Evolutionary conservation across 148 eudicot genomes (phyloP), one percentile per base, ranked within the genome.

Genomic region (Gaultheria prostrata): DNA sequence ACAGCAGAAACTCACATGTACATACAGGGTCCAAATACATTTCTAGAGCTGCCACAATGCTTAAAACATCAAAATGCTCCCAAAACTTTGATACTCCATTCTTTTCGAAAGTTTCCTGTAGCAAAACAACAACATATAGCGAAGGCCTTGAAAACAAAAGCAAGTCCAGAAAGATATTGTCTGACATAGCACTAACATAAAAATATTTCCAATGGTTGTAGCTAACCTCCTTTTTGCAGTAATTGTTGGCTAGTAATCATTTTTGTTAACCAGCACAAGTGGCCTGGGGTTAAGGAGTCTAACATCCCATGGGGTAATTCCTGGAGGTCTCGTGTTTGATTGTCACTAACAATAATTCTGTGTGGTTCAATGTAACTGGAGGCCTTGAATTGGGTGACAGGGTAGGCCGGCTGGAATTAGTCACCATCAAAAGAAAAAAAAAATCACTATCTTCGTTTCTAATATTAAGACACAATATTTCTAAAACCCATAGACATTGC

Each of bases 21-120:
- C 91, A n/a, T 84, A 93, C 93, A 80, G 84, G 74, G 74, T 87
- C 76, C 24, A 56, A 74, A 82, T 89, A 79, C 86, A 88, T 86
- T 84, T 85, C 89, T 77, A 84, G 67, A 76, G 77, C 76, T 48
- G 89, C 90, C 43, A 76, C 76, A 84, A 93, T 82, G 48, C 57
- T 85, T 85, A 89, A 96, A 70, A 82, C 87, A 82, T 92, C 94
- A 89, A 94, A 92, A 77, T 91, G 89, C 84, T 82, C 88, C 98
- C 98, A 96, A 80, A 94, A 96, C 87, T 88, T 93, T 43, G 88
- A 84, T 77, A 90, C 94, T 28, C 93, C 95, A 82, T 91, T 89
- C 78, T 83, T 90, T 88, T 94, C 94, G 71, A 96, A 94, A 32
- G 78, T 70, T 81, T 89, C 93, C 98, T 96, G 91, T 24, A 49